Evolutionary conservation across 2,329 filamentous ascomycete genomes (phyloP).

Genomic region (Blastomyces emzantsi): DNA sequence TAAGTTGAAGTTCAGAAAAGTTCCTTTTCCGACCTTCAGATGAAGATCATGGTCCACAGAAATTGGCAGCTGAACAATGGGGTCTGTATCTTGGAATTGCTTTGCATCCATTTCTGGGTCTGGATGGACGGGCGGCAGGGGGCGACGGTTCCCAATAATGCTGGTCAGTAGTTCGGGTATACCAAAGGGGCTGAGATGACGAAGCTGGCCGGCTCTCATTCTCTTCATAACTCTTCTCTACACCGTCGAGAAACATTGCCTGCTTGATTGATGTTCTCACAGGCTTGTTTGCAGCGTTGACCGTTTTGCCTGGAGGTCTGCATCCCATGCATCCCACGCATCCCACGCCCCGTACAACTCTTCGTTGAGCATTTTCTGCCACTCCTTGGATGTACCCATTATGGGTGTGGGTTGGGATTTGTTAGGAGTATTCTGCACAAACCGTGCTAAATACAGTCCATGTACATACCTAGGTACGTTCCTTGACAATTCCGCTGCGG

Average conservation of each 20-base stretch:
- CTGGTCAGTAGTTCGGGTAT: slow-evolving; percentile 32
- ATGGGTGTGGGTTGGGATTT: too few species aligned
- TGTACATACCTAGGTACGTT: too few species aligned
- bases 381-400: slow-evolving; percentile 22
- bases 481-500: too few species aligned
- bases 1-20: slow-evolving; percentile 66
- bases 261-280: slow-evolving; percentile 53
- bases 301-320: slow-evolving; percentile 52
- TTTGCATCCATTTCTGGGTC: slow-evolving; percentile 56
- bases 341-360: slow-evolving; percentile 52
- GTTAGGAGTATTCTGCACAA: not conserved
- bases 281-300: slow-evolving; percentile 53
- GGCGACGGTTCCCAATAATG: slow-evolving; percentile 51
- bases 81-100: slow-evolving; percentile 50
- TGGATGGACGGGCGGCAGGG: slow-evolving; percentile 51
- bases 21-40: slow-evolving; percentile 57
- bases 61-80: slow-evolving; percentile 63
- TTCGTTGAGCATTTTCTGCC: slow-evolving; percentile 48
- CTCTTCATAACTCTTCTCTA: slow-evolving; percentile 58
- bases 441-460: too few species aligned
- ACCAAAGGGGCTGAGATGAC: too few species aligned
- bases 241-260: slow-evolving; percentile 48
- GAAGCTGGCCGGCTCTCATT: slow-evolving; percentile 44
- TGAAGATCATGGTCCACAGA: slow-evolving; percentile 70
- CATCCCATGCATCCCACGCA: too few species aligned